phyloP scores from a whole-genome alignment of 2,329 filamentous ascomycete genomes.

The Rutstroemia sp. region DNA sequence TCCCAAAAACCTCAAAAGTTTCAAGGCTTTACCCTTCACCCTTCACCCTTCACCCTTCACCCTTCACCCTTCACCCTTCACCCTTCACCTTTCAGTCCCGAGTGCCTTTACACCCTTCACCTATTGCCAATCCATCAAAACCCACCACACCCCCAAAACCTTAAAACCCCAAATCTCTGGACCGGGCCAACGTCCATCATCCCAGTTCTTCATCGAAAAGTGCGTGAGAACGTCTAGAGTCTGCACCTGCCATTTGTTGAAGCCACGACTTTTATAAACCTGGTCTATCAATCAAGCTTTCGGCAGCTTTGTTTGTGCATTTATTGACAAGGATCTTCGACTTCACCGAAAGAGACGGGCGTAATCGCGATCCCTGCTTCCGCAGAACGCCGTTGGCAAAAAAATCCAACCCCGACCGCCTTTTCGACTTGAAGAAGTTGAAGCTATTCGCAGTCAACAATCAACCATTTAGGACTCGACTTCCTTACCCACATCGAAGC shows the following conservation, averaged over 20 bases:
- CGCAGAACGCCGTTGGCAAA: background rate
- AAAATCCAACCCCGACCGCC: background rate
- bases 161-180: background rate
- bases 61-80: too few species aligned
- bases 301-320: background rate
- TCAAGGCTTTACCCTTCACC: too few species aligned
- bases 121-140: background rate
- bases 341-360: conserved; percentile 3
- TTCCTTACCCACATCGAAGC: background rate
- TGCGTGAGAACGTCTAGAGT: background rate
- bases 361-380: conserved; percentile 7
- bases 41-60: too few species aligned
- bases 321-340: conserved; percentile 1
- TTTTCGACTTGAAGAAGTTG: background rate
- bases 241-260: conserved; percentile 5
- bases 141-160: background rate
- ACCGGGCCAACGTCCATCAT: background rate
- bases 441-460: background rate
- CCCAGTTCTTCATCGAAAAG: background rate
- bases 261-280: background rate
- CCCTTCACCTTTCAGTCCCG: too few species aligned
- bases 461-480: background rate
- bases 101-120: too few species aligned
- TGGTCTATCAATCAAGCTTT: conserved; percentile 5
- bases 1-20: too few species aligned